Evolutionary conservation across 2,329 filamentous ascomycete genomes (phyloP).

Genomic region (Chrysoporthe cubensis): DNA sequence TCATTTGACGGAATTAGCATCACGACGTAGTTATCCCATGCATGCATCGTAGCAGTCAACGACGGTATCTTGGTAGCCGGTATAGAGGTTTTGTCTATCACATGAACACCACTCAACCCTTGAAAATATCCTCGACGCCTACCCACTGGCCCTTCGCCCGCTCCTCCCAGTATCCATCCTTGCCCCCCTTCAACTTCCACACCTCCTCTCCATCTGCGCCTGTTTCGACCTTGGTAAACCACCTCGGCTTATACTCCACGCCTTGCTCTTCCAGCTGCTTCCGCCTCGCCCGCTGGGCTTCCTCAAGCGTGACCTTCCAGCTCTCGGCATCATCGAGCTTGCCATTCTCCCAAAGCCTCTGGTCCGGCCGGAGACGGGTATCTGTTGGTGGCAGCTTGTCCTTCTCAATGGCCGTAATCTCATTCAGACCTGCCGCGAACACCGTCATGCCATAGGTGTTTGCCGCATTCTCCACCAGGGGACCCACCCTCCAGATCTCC

Average conservation of each 20-base stretch:
- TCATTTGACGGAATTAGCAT: neutral
- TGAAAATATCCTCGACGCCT: constrained; percentile 57
- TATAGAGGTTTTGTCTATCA: neutral
- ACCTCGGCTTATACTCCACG: constrained; percentile 73
- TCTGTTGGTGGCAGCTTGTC: constrained; percentile 80
- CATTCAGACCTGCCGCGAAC: constrained; percentile 86
- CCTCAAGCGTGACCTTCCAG: constrained; percentile 68
- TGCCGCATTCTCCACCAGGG: constrained; percentile 76
- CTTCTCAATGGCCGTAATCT: constrained; percentile 80
- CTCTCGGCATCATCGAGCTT: constrained; percentile 36
- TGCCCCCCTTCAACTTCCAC: constrained; percentile 78
- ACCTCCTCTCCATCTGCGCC: constrained; percentile 66
- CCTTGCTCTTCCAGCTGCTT: constrained; percentile 76
- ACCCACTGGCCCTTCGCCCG: constrained; percentile 70
- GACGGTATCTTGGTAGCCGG: neutral
- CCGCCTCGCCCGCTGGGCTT: constrained; percentile 77
- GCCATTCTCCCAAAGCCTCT: constrained; percentile 60
- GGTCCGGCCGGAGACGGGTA: constrained; percentile 81
- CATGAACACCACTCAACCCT: constrained; percentile 19
- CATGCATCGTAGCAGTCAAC: neutral
- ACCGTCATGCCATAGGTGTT: constrained; percentile 86
- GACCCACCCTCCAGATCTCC: constrained; percentile 78
- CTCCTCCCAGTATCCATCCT: constrained; percentile 94
- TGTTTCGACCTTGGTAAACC: constrained; percentile 74
- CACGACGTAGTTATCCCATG: neutral